Conservation (phyloP, 2,329 filamentous ascomycete species). For the Xylariales sp. region DNA sequence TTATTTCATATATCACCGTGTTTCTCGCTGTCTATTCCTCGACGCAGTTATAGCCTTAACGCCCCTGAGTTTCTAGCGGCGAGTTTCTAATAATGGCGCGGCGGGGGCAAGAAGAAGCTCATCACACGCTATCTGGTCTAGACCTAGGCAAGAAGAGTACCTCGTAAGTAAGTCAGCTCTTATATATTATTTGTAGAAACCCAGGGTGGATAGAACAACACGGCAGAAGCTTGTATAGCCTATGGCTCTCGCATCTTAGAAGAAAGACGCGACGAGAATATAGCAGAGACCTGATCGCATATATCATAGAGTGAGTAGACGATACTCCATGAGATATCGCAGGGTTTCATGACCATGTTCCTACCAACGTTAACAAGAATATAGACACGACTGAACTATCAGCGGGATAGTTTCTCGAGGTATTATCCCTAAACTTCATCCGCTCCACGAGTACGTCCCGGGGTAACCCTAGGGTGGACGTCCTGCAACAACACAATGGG, state of each 20-base stretch:
- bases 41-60: background rate
- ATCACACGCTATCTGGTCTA: no score
- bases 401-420: no score
- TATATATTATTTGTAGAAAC: background rate
- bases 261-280: no score
- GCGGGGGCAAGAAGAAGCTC: background rate
- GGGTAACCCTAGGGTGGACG: no score
- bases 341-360: background rate
- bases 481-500: background rate
- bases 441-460: background rate
- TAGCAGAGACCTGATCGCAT: background rate
- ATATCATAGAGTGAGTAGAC: background rate
- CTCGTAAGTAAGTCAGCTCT: background rate
- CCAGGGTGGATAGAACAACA: background rate
- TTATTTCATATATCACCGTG: no score
- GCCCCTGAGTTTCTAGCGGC: background rate
- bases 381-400: background rate
- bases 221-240: background rate
- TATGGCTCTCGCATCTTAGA: background rate
- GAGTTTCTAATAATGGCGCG: background rate
- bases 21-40: background rate
- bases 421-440: background rate
- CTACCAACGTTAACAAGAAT: background rate
- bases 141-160: background rate
- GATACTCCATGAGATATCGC: background rate